These are phyloP conservation scores for Ilex paraguariensis DNA, from an alignment of 305 asterid species.

Conservation along the genomic window DNA sequence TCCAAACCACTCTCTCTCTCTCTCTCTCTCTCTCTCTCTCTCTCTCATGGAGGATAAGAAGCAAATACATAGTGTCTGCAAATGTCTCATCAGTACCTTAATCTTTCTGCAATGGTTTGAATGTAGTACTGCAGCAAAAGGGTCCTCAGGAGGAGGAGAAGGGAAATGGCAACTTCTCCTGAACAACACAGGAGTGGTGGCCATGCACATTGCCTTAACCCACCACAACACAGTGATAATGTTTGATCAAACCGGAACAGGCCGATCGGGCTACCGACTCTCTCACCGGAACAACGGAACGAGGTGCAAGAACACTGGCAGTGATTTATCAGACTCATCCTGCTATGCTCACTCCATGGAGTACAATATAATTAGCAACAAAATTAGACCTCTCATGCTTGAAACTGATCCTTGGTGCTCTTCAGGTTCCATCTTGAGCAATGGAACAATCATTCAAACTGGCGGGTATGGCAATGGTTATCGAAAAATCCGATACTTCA, in stretches of 20 bases:
- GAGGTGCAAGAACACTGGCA: slow-evolving; percentile 21
- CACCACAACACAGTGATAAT: slow-evolving; percentile 50
- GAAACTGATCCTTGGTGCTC: slow-evolving; percentile 48
- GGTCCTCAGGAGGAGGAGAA: neutral
- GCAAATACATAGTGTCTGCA: slow-evolving; percentile 12
- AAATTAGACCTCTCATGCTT: slow-evolving; percentile 40
- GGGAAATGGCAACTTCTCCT: slow-evolving; percentile 53
- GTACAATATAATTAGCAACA: slow-evolving; percentile 37
- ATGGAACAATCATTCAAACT: slow-evolving; percentile 43
- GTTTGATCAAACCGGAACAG: slow-evolving; percentile 40
- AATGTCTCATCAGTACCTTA: slow-evolving; percentile 8
- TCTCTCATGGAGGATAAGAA: slow-evolving; percentile 17
- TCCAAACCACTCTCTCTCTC: slow-evolving; percentile 3
- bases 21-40: neutral
- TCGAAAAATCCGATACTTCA: slow-evolving; percentile 29
- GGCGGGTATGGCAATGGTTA: slow-evolving; percentile 51
- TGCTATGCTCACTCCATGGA: slow-evolving; percentile 68
- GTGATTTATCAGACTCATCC: slow-evolving; percentile 28
- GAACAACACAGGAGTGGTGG: slow-evolving; percentile 57
- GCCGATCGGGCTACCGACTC: slow-evolving; percentile 32
- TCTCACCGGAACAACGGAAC: slow-evolving; percentile 28
- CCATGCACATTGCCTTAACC: slow-evolving; percentile 67
- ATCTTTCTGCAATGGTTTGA: slow-evolving; percentile 4
- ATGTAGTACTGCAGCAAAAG: neutral
- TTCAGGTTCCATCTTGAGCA: slow-evolving; percentile 52